Evolutionary conservation across 257 asterid species (phyloP).

Genomic region (Solanum bukasovii): DNA sequence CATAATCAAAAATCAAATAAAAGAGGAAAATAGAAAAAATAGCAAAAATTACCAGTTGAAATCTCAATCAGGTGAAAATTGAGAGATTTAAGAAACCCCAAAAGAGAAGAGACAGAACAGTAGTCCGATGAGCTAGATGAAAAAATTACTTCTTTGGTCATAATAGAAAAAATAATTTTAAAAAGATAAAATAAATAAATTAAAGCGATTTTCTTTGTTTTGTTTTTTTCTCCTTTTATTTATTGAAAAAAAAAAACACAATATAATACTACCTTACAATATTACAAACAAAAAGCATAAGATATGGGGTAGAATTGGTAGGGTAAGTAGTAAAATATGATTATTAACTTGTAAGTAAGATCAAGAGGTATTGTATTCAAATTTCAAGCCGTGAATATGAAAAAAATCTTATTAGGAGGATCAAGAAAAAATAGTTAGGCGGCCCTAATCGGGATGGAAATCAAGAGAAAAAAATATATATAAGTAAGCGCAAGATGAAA

Average conservation of each 20-base stretch:
- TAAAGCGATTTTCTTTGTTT: not conserved
- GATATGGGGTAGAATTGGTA: not conserved
- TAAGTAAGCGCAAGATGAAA: not conserved
- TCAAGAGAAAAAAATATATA: too few species aligned
- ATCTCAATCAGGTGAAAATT: not conserved
- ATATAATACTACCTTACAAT: not conserved
- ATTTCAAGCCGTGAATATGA: too few species aligned
- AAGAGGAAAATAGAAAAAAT: not conserved
- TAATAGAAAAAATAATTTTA: not conserved
- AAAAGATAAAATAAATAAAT: not conserved
- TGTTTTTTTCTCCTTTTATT: not conserved
- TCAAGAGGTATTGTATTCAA: not conserved
- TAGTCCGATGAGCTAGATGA: not conserved
- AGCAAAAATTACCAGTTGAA: not conserved
- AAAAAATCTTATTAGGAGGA: too few species aligned
- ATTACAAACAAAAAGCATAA: not conserved
- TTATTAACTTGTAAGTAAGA: too few species aligned
- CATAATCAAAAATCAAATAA: not conserved
- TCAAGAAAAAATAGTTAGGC: too few species aligned
- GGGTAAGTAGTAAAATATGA: not conserved
- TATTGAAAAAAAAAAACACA: too few species aligned
- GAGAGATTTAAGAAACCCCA: not conserved
- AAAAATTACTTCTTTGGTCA: not conserved
- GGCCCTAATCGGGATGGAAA: rapidly evolving
- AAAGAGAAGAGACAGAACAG: not conserved